phyloP scores from a whole-genome alignment of 2,329 filamentous ascomycete genomes.

The Coniochaeta sp. region DNA sequence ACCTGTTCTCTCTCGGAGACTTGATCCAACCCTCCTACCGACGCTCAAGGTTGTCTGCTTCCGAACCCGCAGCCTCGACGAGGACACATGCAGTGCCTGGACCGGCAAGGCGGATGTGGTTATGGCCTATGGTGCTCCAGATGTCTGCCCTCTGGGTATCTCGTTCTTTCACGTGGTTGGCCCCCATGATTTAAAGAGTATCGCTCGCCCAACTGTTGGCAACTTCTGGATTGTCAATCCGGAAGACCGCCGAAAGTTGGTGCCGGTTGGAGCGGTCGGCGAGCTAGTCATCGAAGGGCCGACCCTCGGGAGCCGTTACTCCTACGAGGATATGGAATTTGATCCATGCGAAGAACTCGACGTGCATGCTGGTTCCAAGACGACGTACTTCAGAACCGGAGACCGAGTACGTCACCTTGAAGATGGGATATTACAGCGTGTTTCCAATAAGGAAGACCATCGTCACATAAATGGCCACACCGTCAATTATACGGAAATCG shows the following conservation, averaged over 20 bases:
- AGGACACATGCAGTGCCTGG: slow-evolving; percentile 40
- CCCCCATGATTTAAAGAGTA: slow-evolving; percentile 28
- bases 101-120: slow-evolving; percentile 35
- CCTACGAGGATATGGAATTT: slow-evolving; percentile 17
- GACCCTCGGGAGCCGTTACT: slow-evolving; percentile 33
- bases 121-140: slow-evolving; percentile 42
- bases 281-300: slow-evolving; percentile 55
- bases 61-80: slow-evolving; percentile 40
- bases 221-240: slow-evolving; percentile 46
- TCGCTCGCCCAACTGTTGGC: slow-evolving; percentile 39
- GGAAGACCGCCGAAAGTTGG: slow-evolving; percentile 39
- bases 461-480: slow-evolving; percentile 28
- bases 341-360: slow-evolving; percentile 8
- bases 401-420: slow-evolving; percentile 40
- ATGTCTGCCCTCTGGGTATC: slow-evolving; percentile 43
- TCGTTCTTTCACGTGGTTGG: slow-evolving; percentile 35
- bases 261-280: slow-evolving; percentile 46
- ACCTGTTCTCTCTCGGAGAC: slow-evolving; percentile 44
- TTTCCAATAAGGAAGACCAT: slow-evolving; percentile 34
- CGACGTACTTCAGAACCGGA: slow-evolving; percentile 39
- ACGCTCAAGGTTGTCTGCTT: slow-evolving; percentile 34
- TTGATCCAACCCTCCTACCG: slow-evolving; percentile 27
- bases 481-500: slow-evolving; percentile 35
- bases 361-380: slow-evolving; percentile 18
- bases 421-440: slow-evolving; percentile 39